phyloP scores from a whole-genome alignment of 345 rosid species.

The Eucalyptus marginata region DNA sequence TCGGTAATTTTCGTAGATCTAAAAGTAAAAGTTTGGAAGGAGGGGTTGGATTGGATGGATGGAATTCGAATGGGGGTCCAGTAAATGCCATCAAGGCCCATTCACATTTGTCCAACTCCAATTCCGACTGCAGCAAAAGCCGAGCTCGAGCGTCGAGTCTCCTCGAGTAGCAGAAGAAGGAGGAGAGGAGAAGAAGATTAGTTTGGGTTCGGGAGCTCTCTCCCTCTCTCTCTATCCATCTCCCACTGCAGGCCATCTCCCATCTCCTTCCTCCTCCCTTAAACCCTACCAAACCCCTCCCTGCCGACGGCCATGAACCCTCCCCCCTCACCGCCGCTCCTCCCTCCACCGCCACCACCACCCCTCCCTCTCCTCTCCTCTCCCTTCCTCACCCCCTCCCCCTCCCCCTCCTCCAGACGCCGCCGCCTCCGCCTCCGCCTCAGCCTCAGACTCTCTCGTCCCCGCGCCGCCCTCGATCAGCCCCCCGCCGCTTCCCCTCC shows the following conservation, averaged over 20 bases:
- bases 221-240: neutral
- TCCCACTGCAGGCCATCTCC: neutral
- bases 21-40: too few relatives aligned
- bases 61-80: neutral
- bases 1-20: neutral
- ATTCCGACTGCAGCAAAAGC: neutral
- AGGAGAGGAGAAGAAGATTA: neutral
- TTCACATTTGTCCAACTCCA: neutral
- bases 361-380: neutral
- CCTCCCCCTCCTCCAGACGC: conserved; percentile 21
- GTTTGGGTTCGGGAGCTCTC: neutral
- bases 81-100: neutral
- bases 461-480: conserved; percentile 3
- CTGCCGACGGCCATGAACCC: neutral
- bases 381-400: neutral
- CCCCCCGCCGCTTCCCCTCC: neutral
- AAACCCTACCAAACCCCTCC: neutral
- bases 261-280: neutral
- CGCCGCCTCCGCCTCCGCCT: conserved; percentile 18
- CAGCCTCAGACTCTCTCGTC: conserved; percentile 12
- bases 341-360: neutral
- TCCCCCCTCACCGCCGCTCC: neutral
- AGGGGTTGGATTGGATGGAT: neutral
- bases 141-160: neutral
- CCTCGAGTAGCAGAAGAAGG: fast-evolving